Evolutionary conservation across 2,329 filamentous ascomycete species (phyloP).

Genomic region (Juglanconis sp.): DNA sequence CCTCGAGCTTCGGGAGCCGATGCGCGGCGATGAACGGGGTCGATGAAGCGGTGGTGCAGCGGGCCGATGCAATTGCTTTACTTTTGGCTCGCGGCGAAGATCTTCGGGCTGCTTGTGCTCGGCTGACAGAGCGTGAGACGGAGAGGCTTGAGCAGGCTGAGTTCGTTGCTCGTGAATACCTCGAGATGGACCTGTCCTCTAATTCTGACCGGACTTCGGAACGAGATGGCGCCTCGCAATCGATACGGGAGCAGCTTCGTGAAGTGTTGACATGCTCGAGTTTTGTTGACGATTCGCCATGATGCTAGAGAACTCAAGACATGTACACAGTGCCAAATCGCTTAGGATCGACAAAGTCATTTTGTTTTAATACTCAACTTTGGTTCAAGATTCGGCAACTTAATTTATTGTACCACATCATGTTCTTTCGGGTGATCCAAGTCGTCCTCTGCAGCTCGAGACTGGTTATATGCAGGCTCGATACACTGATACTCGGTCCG

Average conservation of each 20-base stretch:
- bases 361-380: too few relatives aligned
- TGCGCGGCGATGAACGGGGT: constrained; percentile 89
- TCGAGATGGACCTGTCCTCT: constrained; percentile 37
- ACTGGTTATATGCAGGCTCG: too few relatives aligned
- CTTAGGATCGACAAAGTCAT: too few relatives aligned
- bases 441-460: too few relatives aligned
- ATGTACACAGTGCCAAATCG: too few relatives aligned
- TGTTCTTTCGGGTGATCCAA: too few relatives aligned
- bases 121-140: constrained; percentile 61
- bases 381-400: too few relatives aligned
- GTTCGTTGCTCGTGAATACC: constrained; percentile 54
- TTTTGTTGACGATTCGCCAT: not conserved
- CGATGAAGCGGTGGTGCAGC: constrained; percentile 64
- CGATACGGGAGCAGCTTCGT: not conserved
- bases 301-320: not conserved
- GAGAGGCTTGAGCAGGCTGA: constrained; percentile 67
- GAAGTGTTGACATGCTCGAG: not conserved
- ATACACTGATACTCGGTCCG: too few relatives aligned
- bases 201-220: not conserved
- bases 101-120: constrained; percentile 68
- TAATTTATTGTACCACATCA: too few relatives aligned
- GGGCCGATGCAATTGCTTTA: constrained; percentile 70
- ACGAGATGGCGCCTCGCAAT: not conserved
- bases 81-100: constrained; percentile 72
- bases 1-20: constrained; percentile 77